These are phyloP conservation scores for Cutaneotrichosporon cutaneum DNA, from an alignment of 1,284 basidiomycete genomes.

Conservation along the genomic window DNA sequence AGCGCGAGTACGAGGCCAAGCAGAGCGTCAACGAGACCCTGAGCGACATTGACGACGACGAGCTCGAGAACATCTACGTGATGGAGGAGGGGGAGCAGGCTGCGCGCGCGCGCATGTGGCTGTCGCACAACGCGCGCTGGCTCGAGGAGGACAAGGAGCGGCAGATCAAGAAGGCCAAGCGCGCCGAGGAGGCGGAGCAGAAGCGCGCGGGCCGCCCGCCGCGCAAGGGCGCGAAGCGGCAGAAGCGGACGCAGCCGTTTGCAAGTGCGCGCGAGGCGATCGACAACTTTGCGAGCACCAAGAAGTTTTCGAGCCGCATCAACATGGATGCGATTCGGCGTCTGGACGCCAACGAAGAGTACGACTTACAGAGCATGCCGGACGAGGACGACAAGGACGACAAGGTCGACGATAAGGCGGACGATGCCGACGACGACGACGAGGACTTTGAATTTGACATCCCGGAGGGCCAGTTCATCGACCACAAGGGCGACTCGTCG, in stretches of 20 bases:
- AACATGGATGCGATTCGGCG: conserved; percentile 39
- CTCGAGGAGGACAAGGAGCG: conserved; percentile 72
- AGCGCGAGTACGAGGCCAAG: conserved; percentile 37
- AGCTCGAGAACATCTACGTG: conserved; percentile 76
- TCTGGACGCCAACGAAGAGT: conserved; percentile 26
- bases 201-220: background rate
- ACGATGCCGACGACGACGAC: conserved; percentile 7
- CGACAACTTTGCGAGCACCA: conserved; percentile 32
- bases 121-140: conserved; percentile 92
- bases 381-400: conserved; percentile 26
- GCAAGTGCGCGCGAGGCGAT: conserved; percentile 39
- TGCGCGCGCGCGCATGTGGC: conserved; percentile 93
- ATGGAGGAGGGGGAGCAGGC: conserved; percentile 80
- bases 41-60: conserved; percentile 83
- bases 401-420: conserved; percentile 15
- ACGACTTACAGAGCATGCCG: conserved; percentile 28
- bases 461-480: background rate
- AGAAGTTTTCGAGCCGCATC: conserved; percentile 46
- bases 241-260: conserved; percentile 37
- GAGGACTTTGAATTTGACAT: conserved; percentile 4
- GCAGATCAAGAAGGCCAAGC: conserved; percentile 34
- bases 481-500: conserved; percentile 13
- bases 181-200: conserved; percentile 13
- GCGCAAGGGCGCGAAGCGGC: conserved; percentile 10
- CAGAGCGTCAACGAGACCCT: conserved; percentile 52